Evolutionary conservation across 2,329 filamentous ascomycete species (phyloP).

Genomic region (Arthrobotrys pseudoclavata): DNA sequence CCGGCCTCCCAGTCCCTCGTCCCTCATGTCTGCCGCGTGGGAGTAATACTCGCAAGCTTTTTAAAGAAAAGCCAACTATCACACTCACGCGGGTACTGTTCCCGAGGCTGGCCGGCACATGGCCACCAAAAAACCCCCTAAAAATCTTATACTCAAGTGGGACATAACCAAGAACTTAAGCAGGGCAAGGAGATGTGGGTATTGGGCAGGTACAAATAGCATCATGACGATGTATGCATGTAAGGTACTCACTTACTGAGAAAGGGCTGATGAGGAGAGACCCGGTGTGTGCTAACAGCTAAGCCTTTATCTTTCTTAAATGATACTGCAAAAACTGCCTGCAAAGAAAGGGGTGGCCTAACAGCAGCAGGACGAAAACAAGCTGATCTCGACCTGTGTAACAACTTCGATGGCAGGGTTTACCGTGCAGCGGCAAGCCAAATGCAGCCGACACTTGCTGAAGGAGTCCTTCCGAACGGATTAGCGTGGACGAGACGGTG

Average conservation of each 20-base stretch:
- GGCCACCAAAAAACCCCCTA: slow-evolving; percentile 9
- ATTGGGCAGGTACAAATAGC: slow-evolving; percentile 18
- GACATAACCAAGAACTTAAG: slow-evolving; percentile 11
- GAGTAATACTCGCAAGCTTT: background rate
- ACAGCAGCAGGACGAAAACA: slow-evolving; percentile 6
- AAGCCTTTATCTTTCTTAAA: background rate
- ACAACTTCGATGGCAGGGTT: slow-evolving; percentile 45
- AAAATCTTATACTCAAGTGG: slow-evolving; percentile 16
- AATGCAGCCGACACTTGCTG: slow-evolving; percentile 49
- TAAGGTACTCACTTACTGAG: slow-evolving; percentile 7
- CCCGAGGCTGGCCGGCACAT: slow-evolving; percentile 25
- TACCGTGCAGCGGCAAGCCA: slow-evolving; percentile 32
- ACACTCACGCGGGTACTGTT: slow-evolving; percentile 14
- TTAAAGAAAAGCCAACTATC: slow-evolving; percentile 16
- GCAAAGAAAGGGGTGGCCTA: background rate
- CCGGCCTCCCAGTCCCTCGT: background rate
- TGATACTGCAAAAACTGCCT: background rate
- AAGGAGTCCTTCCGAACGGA: slow-evolving; percentile 57
- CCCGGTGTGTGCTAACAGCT: background rate
- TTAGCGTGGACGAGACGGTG: slow-evolving; percentile 54
- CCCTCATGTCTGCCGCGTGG: slow-evolving; percentile 6
- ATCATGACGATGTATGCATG: background rate
- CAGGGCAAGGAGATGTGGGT: slow-evolving; percentile 19
- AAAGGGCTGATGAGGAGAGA: slow-evolving; percentile 5
- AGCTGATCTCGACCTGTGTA: slow-evolving; percentile 37